Percentiles rank a stretch among this genome's conserved stretches.
phyloP scores from a whole-genome alignment of 768 basidiomycete genomes.

The Leccinum variicolor region DNA sequence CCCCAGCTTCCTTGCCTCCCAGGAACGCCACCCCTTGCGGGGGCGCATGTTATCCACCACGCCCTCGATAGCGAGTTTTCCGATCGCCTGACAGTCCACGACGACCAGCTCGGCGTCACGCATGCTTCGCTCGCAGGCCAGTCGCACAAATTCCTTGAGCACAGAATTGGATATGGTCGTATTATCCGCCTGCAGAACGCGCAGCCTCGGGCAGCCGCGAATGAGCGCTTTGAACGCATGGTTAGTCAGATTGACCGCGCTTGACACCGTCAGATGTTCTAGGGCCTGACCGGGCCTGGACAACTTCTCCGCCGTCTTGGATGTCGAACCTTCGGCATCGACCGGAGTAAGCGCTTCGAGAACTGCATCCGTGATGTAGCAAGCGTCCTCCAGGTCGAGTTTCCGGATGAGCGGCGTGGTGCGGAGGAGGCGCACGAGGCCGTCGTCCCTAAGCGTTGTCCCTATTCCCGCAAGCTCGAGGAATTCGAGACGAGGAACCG shows the following conservation, averaged over 20 bases:
- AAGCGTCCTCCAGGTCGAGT: constrained; percentile 85
- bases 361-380: constrained; percentile 69
- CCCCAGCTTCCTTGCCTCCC: constrained; percentile 63
- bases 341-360: constrained; percentile 64
- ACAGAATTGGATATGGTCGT: constrained; percentile 65
- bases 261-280: constrained; percentile 70
- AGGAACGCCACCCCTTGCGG: constrained; percentile 70
- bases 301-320: constrained; percentile 28
- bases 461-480: constrained; percentile 81
- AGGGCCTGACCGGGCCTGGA: constrained; percentile 70
- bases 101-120: constrained; percentile 58
- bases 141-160: constrained; percentile 64
- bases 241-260: constrained; percentile 60
- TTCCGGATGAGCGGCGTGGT: constrained; percentile 69
- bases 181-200: constrained; percentile 72
- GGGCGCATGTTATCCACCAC: constrained; percentile 58
- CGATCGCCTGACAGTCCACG: constrained; percentile 72
- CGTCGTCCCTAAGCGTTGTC: constrained; percentile 62
- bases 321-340: constrained; percentile 3
- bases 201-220: constrained; percentile 58
- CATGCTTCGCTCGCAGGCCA: constrained; percentile 45
- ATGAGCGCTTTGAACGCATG: constrained; percentile 64
- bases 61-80: constrained; percentile 62
- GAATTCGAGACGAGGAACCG: constrained; percentile 69
- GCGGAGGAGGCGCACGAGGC: constrained; percentile 65